A percentile compares a stretch with the other conserved stretches of the same genome.
phyloP scores from a whole-genome alignment of 371 early-diverging fungal genomes.

The Mucor circinelloides region DNA sequence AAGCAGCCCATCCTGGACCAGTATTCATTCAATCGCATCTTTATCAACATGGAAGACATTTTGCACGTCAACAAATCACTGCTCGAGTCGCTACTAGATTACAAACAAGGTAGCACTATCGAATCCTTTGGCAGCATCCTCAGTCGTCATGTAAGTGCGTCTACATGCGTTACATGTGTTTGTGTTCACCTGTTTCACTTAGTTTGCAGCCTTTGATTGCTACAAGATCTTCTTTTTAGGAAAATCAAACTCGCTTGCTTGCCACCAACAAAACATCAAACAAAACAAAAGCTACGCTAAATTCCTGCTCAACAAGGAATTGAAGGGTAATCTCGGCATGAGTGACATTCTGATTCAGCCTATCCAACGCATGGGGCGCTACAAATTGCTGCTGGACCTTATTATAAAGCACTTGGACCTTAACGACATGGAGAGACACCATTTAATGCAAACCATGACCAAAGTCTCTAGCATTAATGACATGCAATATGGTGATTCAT shows the following conservation, averaged over 20 bases:
- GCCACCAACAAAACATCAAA: slow-evolving; percentile 20
- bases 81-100: slow-evolving; percentile 15
- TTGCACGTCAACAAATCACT: slow-evolving; percentile 23
- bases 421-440: slow-evolving; percentile 14
- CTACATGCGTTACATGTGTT: not conserved
- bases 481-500: slow-evolving; percentile 35
- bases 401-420: slow-evolving; percentile 6
- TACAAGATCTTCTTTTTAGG: slow-evolving; percentile 28
- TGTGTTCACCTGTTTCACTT: not conserved
- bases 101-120: slow-evolving; percentile 5
- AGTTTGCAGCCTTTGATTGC: slow-evolving; percentile 23
- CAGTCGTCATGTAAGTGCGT: slow-evolving; percentile 18
- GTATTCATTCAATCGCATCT: slow-evolving; percentile 27
- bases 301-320: slow-evolving; percentile 16
- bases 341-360: slow-evolving; percentile 25
- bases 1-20: slow-evolving; percentile 24
- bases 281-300: slow-evolving; percentile 18
- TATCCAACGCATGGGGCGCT: slow-evolving; percentile 31
- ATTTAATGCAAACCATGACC: slow-evolving; percentile 7
- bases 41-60: slow-evolving; percentile 30
- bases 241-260: slow-evolving; percentile 5
- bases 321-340: slow-evolving; percentile 15
- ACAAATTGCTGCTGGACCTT: slow-evolving; percentile 21
- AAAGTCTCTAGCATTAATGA: slow-evolving; percentile 18
- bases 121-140: slow-evolving; percentile 30